These are phyloP conservation scores for Podospora conica DNA, from an alignment of 495 filamentous ascomycete genomes.

Conservation along the genomic window DNA sequence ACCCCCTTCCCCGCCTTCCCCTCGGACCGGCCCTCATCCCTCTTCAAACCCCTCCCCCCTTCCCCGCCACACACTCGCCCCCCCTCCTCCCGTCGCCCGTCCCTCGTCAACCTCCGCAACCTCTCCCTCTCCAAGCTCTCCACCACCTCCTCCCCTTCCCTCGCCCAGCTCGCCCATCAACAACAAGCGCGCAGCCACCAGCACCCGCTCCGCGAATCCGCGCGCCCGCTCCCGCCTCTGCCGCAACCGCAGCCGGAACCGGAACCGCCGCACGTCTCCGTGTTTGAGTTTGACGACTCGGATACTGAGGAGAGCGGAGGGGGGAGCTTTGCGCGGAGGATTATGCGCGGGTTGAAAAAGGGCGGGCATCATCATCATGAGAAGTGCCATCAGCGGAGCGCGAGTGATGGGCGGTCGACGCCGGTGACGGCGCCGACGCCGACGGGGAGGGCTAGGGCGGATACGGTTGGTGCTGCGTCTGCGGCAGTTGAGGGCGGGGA, in stretches of 20 bases:
- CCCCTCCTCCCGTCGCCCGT: slow-evolving; percentile 8
- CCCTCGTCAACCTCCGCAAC: slow-evolving; percentile 14
- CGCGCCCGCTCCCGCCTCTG: not conserved
- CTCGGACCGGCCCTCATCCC: not conserved
- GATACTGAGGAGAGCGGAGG: not conserved
- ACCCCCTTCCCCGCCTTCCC: not conserved
- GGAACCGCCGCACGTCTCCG: not conserved
- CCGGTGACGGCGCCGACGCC: not conserved
- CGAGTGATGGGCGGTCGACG: not conserved
- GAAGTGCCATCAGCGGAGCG: not conserved
- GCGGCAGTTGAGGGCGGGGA: not conserved
- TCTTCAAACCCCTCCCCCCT: slow-evolving; percentile 7
- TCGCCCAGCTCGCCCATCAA: slow-evolving; percentile 13
- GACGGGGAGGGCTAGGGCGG: not conserved
- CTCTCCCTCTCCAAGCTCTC: slow-evolving; percentile 14
- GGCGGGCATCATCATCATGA: not conserved
- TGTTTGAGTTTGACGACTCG: slow-evolving; percentile 6
- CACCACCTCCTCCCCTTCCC: slow-evolving; percentile 16
- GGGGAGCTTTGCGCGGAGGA: not conserved
- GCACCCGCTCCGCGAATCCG: not conserved
- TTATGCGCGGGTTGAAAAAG: not conserved
- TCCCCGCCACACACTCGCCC: not conserved
- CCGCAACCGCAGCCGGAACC: not conserved
- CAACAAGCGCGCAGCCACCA: slow-evolving; percentile 3
- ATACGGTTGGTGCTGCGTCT: not conserved